Base-by-base conservation (phyloP, 345 rosid genomes). In the Aethionema arabicum region DNA sequence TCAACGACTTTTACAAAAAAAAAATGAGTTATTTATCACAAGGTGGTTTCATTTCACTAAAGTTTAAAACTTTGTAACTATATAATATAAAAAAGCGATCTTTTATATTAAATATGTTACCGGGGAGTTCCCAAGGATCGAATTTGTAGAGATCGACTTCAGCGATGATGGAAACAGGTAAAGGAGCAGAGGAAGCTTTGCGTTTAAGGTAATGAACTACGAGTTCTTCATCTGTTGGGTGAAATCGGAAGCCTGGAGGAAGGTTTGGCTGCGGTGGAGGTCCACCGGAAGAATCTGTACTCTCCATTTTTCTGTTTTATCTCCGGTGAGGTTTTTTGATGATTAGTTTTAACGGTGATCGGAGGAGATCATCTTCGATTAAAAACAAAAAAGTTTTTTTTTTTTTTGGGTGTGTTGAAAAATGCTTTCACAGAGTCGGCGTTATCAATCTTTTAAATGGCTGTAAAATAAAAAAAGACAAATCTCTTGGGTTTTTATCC, bases 91-190 rank as follows among this genome's bases (percentile, higher is more conserved):
- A 21, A 21, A 21, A 21, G 27, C 27, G 27, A 21, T 21, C 27
- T 21, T 21, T 21, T 21, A 21, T 21, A 21, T 21, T 21, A 21
- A 1, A 21, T 21, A 2, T 21, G 27, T 21, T 67, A 90, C 99
- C 88, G 5, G 99, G 99, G n/a, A 93, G 85, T 72, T 93, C 97
- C 99, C 99, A 90, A 1, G 99, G 99, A 78, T 93, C 99, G 66
- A 84, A 93, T 66, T 93, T 93, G 56, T 93, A 93, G 15, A 93
- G 79, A 75, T 93, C 95, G 50, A 93, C 85, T 52, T 93, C 99
- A 16, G 99, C 95, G 39, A 93, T 84, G 61, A 93, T 85, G 40
- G 95, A 68, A 8, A 90, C 96, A 0, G 99, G 97, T 48, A 87
- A 83, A 14, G 90, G 96, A 68, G 82, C 82, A 0, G 96, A 87